Evolutionary conservation across 2,329 filamentous ascomycete species (phyloP).

Genomic region (Ophiocordyceps sinensis): DNA sequence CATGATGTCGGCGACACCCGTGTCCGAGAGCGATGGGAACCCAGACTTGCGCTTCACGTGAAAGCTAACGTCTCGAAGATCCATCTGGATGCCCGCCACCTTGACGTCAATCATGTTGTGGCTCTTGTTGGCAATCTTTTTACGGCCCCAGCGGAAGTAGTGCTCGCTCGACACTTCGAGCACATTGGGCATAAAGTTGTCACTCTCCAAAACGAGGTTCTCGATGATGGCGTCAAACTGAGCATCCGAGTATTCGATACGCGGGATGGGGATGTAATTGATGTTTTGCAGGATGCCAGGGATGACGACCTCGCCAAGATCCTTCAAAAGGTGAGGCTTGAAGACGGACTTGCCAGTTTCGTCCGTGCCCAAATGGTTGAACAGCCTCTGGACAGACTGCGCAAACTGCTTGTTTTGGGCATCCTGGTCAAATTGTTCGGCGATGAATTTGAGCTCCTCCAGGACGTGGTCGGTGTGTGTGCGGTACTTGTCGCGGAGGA

Average conservation of each 20-base stretch:
- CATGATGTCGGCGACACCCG: conserved; percentile 76
- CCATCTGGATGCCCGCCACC: conserved; percentile 83
- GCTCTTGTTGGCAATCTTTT: conserved; percentile 66
- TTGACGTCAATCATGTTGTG: conserved; percentile 74
- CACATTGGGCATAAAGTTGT: conserved; percentile 92
- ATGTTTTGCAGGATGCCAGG: conserved; percentile 71
- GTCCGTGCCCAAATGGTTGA: conserved; percentile 77
- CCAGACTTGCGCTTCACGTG: conserved; percentile 92
- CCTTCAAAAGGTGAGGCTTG: conserved; percentile 87
- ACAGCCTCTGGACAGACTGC: conserved; percentile 65
- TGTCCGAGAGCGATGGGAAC: conserved; percentile 78
- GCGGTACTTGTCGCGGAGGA: conserved; percentile 81
- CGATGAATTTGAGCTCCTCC: conserved; percentile 83
- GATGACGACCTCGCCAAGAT: conserved; percentile 74
- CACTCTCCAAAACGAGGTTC: conserved; percentile 87
- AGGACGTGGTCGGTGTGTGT: conserved; percentile 72
- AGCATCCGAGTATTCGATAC: conserved; percentile 81
- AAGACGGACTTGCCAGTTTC: conserved; percentile 71
- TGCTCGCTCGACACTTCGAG: conserved; percentile 83
- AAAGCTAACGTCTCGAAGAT: conserved; percentile 81
- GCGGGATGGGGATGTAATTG: conserved; percentile 81
- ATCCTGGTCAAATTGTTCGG: conserved; percentile 79
- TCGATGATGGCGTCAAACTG: conserved; percentile 81
- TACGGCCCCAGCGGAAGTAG: conserved; percentile 89
- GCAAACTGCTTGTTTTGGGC: conserved; percentile 72